Evolutionary conservation across 2,329 filamentous ascomycete species (phyloP).

Genomic region (Calonectria pseudoturangicola): DNA sequence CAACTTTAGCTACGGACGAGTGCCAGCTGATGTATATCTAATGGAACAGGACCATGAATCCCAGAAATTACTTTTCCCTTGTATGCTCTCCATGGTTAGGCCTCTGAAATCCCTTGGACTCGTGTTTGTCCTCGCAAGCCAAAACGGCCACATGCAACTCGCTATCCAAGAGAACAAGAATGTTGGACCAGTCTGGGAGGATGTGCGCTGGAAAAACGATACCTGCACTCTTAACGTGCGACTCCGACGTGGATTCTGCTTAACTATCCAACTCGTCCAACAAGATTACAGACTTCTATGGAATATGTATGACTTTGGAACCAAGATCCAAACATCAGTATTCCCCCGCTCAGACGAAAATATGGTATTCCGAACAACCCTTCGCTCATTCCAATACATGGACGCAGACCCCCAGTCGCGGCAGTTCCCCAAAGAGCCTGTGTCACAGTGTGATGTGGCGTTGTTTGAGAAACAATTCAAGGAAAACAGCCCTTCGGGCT

Average conservation of each 20-base stretch:
- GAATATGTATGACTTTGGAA: conserved; percentile 90
- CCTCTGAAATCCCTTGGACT: conserved; percentile 81
- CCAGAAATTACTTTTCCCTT: conserved; percentile 81
- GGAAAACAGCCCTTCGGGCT: conserved; percentile 82
- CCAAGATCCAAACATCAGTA: conserved; percentile 83
- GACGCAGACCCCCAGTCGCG: conserved; percentile 82
- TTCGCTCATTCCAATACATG: conserved; percentile 87
- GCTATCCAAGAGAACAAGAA: conserved; percentile 81
- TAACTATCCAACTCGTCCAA: conserved; percentile 82
- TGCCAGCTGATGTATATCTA: conserved; percentile 83
- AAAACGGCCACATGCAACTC: conserved; percentile 85
- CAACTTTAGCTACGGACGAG: conserved; percentile 86
- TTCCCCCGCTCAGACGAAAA: conserved; percentile 81
- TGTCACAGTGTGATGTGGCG: conserved; percentile 81
- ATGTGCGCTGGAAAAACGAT: conserved; percentile 86
- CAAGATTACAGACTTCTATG: conserved; percentile 87
- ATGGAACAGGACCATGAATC: conserved; percentile 83
- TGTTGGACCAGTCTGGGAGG: conserved; percentile 84
- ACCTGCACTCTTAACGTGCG: conserved; percentile 79
- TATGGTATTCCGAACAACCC: conserved; percentile 79
- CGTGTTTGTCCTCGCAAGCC: conserved; percentile 84
- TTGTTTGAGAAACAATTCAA: conserved; percentile 84
- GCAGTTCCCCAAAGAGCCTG: conserved; percentile 84
- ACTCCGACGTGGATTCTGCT: conserved; percentile 84
- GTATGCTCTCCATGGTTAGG: conserved; percentile 84